Conservation (phyloP, 306 rosid genomes). For the Delonix regia region DNA sequence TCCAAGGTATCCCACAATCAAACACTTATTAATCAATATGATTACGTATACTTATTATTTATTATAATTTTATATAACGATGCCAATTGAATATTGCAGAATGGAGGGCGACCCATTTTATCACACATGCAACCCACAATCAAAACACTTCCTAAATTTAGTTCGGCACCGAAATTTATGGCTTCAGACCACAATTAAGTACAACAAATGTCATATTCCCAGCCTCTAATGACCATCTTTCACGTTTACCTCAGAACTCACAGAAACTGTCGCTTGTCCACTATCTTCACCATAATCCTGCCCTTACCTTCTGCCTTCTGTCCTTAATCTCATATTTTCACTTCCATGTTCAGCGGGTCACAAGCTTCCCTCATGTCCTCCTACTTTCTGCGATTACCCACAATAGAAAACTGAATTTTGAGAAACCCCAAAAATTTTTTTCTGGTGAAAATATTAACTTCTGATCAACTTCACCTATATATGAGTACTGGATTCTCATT, state of each 20-base stretch:
- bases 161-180: constrained; percentile 4
- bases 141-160: too few species aligned
- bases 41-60: too few species aligned
- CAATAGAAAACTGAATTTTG: background rate
- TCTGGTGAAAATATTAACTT: background rate
- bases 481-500: background rate
- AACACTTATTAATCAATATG: too few species aligned
- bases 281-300: constrained; percentile 10
- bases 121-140: too few species aligned
- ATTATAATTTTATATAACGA: too few species aligned
- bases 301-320: background rate
- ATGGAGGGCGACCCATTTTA: too few species aligned
- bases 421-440: background rate
- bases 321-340: constrained; percentile 13
- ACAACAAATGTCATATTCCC: constrained; percentile 12
- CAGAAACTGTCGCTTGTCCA: constrained; percentile 38
- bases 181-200: constrained; percentile 12
- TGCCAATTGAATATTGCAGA: too few species aligned
- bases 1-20: background rate
- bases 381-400: background rate
- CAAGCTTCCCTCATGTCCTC: background rate
- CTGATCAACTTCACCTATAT: background rate
- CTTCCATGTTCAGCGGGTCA: background rate
- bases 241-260: constrained; percentile 20
- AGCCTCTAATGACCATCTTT: background rate